phyloP scores from a whole-genome alignment of 495 filamentous ascomycete species.

The Podospora sp. region DNA sequence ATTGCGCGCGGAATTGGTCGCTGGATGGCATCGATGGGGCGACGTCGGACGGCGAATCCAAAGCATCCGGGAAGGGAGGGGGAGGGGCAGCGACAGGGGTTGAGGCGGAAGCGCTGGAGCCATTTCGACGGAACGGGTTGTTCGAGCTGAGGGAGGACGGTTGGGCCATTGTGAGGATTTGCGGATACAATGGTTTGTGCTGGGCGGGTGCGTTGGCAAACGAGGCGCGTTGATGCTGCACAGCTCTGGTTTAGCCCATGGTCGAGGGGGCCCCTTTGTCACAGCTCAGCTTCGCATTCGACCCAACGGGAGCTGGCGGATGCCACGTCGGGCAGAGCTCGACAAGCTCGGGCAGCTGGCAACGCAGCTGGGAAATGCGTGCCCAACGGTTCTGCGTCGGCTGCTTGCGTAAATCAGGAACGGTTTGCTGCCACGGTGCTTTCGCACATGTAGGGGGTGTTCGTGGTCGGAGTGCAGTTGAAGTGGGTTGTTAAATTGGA shows the following conservation, averaged over 20 bases:
- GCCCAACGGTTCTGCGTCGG: not conserved
- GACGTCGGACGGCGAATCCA: constrained; percentile 23
- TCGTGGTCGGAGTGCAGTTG: not conserved
- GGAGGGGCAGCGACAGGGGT: constrained; percentile 22
- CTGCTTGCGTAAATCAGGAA: not conserved
- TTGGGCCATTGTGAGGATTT: constrained; percentile 33
- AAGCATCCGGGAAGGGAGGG: constrained; percentile 21
- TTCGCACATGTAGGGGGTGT: not conserved
- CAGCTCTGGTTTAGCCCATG: constrained; percentile 28
- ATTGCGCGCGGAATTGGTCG: constrained; percentile 35
- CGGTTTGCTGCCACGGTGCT: not conserved
- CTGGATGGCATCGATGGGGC: constrained; percentile 31
- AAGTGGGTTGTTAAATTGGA: not conserved
- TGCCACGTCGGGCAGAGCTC: constrained; percentile 9
- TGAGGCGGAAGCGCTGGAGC: constrained; percentile 23
- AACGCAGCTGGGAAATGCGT: not conserved
- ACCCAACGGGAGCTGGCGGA: constrained; percentile 5
- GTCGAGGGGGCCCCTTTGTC: constrained; percentile 27
- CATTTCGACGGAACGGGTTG: constrained; percentile 52
- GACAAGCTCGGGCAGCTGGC: constrained; percentile 4
- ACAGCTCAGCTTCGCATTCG: constrained; percentile 18
- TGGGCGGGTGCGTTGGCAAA: constrained; percentile 9
- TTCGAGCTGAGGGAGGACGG: constrained; percentile 44
- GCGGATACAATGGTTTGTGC: not conserved
- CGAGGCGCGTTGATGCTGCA: constrained; percentile 12